These are phyloP conservation scores for Rosa chinensis DNA, from an alignment of 306 rosid species.

Conservation along the genomic window DNA sequence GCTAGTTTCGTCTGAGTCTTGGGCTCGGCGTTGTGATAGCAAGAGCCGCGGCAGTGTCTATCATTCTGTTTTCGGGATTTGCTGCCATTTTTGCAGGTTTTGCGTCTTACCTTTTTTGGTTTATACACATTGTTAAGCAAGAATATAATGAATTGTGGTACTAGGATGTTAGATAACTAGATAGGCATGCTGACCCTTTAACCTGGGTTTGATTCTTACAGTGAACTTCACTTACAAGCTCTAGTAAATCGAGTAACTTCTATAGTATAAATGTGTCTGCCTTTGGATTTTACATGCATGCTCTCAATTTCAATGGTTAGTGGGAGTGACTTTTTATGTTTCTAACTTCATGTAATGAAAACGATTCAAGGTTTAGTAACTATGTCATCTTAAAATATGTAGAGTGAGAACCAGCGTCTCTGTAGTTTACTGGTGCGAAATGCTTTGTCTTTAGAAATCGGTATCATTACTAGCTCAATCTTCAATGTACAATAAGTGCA, in stretches of 20 bases:
- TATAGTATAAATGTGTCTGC: not conserved
- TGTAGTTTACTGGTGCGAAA: not conserved
- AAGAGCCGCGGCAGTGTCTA: conserved; percentile 68
- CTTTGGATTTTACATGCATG: not conserved
- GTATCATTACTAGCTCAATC: not conserved
- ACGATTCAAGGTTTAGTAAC: not conserved
- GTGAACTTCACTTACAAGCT: no score
- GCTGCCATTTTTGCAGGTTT: conserved; percentile 86
- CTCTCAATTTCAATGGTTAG: not conserved
- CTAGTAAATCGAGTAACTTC: no score
- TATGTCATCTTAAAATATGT: not conserved
- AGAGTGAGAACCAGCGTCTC: not conserved
- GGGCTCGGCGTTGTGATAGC: conserved; percentile 54
- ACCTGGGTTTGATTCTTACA: no score
- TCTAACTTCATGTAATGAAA: not conserved
- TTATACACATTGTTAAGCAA: not conserved
- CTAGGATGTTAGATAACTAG: not conserved
- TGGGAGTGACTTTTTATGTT: not conserved
- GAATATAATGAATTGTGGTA: not conserved
- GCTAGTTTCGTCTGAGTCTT: conserved; percentile 36
- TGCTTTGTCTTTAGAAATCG: not conserved
- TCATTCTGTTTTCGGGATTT: conserved; percentile 56
- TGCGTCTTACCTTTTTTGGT: not conserved
- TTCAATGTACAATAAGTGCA: conserved; percentile 27
- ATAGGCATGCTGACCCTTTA: no score